phyloP scores from a whole-genome alignment of 306 rosid genomes.

The Dicorynia guianensis region DNA sequence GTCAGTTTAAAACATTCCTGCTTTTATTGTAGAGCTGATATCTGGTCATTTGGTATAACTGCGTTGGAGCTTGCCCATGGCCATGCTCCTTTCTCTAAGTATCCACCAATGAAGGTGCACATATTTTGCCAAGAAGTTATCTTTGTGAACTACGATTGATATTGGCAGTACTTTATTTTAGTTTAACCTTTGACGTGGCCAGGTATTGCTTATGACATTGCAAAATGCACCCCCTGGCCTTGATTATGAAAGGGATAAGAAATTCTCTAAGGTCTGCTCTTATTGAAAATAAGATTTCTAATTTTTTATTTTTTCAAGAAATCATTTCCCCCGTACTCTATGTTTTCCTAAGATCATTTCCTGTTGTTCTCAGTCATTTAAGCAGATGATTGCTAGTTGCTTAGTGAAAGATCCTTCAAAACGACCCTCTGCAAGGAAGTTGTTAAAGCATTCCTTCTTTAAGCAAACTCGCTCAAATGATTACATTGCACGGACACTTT shows the following conservation, averaged over 20 bases:
- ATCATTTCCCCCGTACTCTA: slow-evolving; percentile 16
- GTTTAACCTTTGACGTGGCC: slow-evolving; percentile 35
- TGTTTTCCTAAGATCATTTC: slow-evolving; percentile 29
- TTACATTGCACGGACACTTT: slow-evolving; percentile 65
- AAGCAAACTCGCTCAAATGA: slow-evolving; percentile 91
- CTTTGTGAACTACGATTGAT: slow-evolving; percentile 31
- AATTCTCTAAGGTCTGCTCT: slow-evolving; percentile 74
- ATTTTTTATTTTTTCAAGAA: slow-evolving; percentile 15
- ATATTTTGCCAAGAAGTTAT: slow-evolving; percentile 20
- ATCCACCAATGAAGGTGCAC: slow-evolving; percentile 95
- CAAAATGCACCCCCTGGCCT: slow-evolving; percentile 96
- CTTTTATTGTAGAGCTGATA: slow-evolving; percentile 75
- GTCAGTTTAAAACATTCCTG: slow-evolving; percentile 31
- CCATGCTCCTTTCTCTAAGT: slow-evolving; percentile 95
- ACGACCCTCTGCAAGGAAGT: slow-evolving; percentile 81
- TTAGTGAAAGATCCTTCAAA: slow-evolving; percentile 93
- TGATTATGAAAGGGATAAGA: slow-evolving; percentile 80
- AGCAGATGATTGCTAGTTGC: slow-evolving; percentile 93
- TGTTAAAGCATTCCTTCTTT: slow-evolving; percentile 85
- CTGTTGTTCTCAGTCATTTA: slow-evolving; percentile 70
- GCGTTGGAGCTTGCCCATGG: slow-evolving; percentile 98
- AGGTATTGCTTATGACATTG: slow-evolving; percentile 95
- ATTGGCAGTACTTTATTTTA: slow-evolving; percentile 23
- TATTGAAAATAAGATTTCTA: background rate
- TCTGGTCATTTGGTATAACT: slow-evolving; percentile 99